phyloP scores from a whole-genome alignment of 768 basidiomycete species.

The Neoboletus brunneissimus region DNA sequence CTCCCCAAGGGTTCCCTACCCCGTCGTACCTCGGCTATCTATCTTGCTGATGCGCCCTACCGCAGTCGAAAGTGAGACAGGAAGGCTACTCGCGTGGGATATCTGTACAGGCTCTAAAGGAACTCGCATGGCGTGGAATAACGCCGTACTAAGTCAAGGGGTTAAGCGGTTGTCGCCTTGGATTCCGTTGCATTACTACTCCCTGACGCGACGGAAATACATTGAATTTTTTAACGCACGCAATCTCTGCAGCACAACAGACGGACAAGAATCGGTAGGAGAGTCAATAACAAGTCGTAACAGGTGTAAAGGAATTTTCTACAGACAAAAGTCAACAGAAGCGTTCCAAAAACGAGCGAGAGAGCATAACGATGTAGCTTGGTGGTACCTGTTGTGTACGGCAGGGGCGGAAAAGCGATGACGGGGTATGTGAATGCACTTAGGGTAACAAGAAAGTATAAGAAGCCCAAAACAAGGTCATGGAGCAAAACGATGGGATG shows the following conservation, averaged over 20 bases:
- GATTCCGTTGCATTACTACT: slow-evolving; percentile 3
- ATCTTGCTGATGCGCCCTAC: too few species aligned
- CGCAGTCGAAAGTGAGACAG: background rate
- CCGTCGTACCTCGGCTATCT: too few species aligned
- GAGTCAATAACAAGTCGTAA: slow-evolving; percentile 26
- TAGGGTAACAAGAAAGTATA: slow-evolving; percentile 23
- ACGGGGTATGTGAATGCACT: slow-evolving; percentile 24
- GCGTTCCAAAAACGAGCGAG: slow-evolving; percentile 23
- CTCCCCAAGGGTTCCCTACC: too few species aligned
- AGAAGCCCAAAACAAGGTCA: slow-evolving; percentile 13
- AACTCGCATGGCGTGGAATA: background rate
- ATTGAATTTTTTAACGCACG: slow-evolving; percentile 14
- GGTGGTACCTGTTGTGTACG: slow-evolving; percentile 19
- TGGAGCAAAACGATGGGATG: slow-evolving; percentile 19
- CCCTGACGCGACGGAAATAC: slow-evolving; percentile 19
- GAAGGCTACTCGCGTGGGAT: background rate
- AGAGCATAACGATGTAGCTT: slow-evolving; percentile 27
- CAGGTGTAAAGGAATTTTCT: slow-evolving; percentile 11
- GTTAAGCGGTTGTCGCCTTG: background rate
- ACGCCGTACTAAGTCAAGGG: too few species aligned
- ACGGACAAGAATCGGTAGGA: slow-evolving; percentile 11
- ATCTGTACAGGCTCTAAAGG: background rate
- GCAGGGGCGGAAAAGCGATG: slow-evolving; percentile 11
- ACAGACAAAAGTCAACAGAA: slow-evolving; percentile 11
- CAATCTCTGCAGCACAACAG: slow-evolving; percentile 9